A percentile compares a stretch with the other conserved stretches of the same genome.
phyloP scores from a whole-genome alignment of 495 filamentous ascomycete species.

The Neurospora intermedia region DNA sequence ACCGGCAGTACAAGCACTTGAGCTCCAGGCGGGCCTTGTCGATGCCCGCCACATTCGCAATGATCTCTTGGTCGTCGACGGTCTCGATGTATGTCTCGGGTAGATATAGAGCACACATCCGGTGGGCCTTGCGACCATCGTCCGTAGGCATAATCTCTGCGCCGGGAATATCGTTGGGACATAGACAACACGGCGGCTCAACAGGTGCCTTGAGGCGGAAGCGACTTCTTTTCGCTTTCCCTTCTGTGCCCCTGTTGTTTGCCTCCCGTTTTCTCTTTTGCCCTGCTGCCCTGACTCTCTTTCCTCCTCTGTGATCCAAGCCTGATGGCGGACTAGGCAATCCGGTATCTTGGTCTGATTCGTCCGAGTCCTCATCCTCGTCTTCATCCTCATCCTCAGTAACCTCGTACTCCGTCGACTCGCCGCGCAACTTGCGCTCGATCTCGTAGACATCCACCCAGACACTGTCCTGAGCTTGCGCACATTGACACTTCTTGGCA shows the following conservation, averaged over 20 bases:
- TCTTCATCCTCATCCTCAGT: constrained; percentile 69
- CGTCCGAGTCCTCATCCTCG: constrained; percentile 54
- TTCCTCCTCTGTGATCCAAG: constrained; percentile 34
- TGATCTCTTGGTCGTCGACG: constrained; percentile 53
- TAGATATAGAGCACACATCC: constrained; percentile 79
- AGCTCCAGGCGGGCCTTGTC: constrained; percentile 81
- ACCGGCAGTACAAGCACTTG: constrained; percentile 89
- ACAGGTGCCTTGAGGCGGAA: constrained; percentile 56
- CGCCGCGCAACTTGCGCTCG: constrained; percentile 84
- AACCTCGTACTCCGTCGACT: constrained; percentile 84
- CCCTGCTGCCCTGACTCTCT: constrained; percentile 44
- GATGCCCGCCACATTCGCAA: constrained; percentile 69
- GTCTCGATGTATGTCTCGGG: constrained; percentile 85
- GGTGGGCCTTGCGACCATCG: constrained; percentile 77
- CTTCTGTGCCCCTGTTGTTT: constrained; percentile 31
- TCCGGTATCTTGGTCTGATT: constrained; percentile 49
- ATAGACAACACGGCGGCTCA: constrained; percentile 83
- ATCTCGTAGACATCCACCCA: constrained; percentile 96
- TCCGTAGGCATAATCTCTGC: constrained; percentile 81
- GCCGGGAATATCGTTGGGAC: constrained; percentile 81
- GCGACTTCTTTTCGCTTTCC: constrained; percentile 62
- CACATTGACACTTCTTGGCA: constrained; percentile 95
- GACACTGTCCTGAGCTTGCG: constrained; percentile 76
- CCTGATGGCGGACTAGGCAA: constrained; percentile 64
- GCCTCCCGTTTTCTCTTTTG: constrained; percentile 40